Conservation (phyloP, 352 stramenopile species). For the Phytophthora kernoviae region DNA sequence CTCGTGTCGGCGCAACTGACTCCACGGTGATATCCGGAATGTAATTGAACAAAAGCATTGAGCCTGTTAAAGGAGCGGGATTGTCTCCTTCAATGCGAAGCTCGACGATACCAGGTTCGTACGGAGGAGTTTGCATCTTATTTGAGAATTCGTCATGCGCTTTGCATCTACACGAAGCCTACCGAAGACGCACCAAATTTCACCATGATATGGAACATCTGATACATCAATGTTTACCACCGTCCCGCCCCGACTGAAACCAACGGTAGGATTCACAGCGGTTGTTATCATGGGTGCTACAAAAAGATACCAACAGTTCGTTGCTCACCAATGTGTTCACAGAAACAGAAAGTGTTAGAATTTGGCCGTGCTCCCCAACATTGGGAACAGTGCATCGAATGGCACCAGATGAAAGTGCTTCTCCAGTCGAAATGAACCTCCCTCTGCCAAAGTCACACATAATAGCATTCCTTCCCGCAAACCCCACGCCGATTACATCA, state of each 20-base stretch:
- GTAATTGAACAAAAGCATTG: constrained; percentile 32
- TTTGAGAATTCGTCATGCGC: constrained; percentile 13
- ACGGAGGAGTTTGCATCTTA: constrained; percentile 36
- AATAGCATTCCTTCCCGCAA: constrained; percentile 2
- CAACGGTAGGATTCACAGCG: constrained; percentile 25
- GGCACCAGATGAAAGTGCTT: constrained; percentile 17
- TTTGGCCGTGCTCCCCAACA: constrained; percentile 10
- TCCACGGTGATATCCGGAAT: constrained; percentile 36
- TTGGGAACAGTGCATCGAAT: constrained; percentile 25
- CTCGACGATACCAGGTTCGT: constrained; percentile 15
- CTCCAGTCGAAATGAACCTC: constrained; percentile 13
- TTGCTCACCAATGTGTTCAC: constrained; percentile 27
- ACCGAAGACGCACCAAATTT: constrained; percentile 40
- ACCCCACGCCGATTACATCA: constrained; percentile 30
- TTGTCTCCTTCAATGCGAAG: constrained; percentile 23
- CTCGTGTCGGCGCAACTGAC: constrained; percentile 21
- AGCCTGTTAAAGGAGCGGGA: constrained; percentile 7
- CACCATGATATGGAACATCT: constrained; percentile 1
- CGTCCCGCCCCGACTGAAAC: constrained; percentile 36
- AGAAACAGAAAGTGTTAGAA: constrained; percentile 29
- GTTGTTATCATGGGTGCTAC: constrained; percentile 25
- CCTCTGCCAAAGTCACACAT: constrained; percentile 37
- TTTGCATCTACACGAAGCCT: constrained; percentile 12
- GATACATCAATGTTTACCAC: constrained; percentile 24
- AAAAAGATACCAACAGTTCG: constrained; percentile 39